phyloP scores from a whole-genome alignment of 1,139 yeast species.

The Magnusiomyces sp. region DNA sequence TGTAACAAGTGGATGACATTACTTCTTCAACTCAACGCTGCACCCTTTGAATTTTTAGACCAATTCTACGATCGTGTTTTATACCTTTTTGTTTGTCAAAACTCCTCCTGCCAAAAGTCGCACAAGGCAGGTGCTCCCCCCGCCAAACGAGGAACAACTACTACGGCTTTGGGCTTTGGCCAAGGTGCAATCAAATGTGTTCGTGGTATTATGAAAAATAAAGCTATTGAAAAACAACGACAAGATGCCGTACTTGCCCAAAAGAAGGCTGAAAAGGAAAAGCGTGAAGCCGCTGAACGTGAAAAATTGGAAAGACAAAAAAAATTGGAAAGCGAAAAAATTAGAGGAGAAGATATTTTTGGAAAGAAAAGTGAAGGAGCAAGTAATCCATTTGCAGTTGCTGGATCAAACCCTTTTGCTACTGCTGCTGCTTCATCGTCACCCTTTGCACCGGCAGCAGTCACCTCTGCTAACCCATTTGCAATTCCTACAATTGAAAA shows the following conservation, averaged over 20 bases:
- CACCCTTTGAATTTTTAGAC: constrained; percentile 44
- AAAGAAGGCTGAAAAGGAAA: constrained; percentile 16
- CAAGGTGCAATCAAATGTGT: constrained; percentile 7
- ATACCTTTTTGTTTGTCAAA: constrained; percentile 69
- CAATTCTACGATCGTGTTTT: constrained; percentile 72
- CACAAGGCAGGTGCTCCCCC: no score
- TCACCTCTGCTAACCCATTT: no score
- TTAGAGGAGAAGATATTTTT: not conserved
- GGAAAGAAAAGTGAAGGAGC: no score
- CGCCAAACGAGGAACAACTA: no score
- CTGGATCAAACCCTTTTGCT: not conserved
- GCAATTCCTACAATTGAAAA: not conserved
- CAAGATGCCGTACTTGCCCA: constrained; percentile 24
- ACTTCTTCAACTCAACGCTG: constrained; percentile 71
- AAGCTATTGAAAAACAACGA: constrained; percentile 32
- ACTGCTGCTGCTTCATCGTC: not conserved
- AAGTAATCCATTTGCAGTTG: no score
- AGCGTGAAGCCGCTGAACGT: not conserved
- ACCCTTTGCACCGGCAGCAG: not conserved
- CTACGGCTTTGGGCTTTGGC: no score
- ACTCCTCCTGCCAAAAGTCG: constrained; percentile 51
- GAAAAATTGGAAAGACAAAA: constrained; percentile 3
- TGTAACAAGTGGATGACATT: constrained; percentile 60
- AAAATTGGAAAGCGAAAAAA: not conserved
- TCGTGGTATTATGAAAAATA: constrained; percentile 36